phyloP scores from a whole-genome alignment of 805 yeast genomes.

The Yamadazyma sp. region DNA sequence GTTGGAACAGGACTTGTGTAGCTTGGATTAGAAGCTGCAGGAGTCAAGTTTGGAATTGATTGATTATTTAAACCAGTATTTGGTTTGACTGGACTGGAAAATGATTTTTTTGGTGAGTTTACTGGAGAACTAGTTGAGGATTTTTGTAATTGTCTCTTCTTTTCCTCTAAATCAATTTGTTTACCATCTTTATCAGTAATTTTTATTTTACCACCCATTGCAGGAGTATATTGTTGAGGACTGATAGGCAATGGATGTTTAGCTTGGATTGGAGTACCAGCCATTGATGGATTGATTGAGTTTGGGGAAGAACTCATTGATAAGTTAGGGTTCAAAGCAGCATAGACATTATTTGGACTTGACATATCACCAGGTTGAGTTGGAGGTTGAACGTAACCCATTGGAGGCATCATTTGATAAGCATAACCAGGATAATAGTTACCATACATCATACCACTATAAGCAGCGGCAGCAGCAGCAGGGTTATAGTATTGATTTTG shows the following conservation, averaged over 20 bases:
- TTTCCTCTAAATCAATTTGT: constrained; percentile 40
- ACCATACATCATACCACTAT: constrained; percentile 15
- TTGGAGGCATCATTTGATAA: constrained; percentile 16
- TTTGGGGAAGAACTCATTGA: constrained; percentile 5
- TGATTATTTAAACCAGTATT: constrained; percentile 1
- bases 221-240: constrained; percentile 9
- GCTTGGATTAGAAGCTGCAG: constrained; percentile 5
- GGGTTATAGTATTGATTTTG: constrained; percentile 20
- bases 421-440: constrained; percentile 27
- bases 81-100: constrained; percentile 17
- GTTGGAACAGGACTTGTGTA: constrained; percentile 1
- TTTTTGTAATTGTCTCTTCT: constrained; percentile 28
- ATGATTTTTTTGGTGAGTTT: constrained; percentile 22
- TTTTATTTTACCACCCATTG: constrained; percentile 23
- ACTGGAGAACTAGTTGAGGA: constrained; percentile 27
- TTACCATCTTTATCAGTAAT: constrained; percentile 43
- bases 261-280: constrained; percentile 1
- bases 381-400: constrained; percentile 11
- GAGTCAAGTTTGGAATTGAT: constrained; percentile 4
- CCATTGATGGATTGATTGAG: constrained; percentile 1
- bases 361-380: constrained; percentile 5
- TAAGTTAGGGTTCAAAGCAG: constrained; percentile 1
- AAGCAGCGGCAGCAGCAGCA: constrained; percentile 16
- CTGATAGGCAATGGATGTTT: constrained; percentile 7
- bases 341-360: constrained; percentile 6